A percentile compares a stretch with the other conserved stretches of the same genome.
phyloP scores from a whole-genome alignment of 2,329 filamentous ascomycete species.

The Cercospora sesami region DNA sequence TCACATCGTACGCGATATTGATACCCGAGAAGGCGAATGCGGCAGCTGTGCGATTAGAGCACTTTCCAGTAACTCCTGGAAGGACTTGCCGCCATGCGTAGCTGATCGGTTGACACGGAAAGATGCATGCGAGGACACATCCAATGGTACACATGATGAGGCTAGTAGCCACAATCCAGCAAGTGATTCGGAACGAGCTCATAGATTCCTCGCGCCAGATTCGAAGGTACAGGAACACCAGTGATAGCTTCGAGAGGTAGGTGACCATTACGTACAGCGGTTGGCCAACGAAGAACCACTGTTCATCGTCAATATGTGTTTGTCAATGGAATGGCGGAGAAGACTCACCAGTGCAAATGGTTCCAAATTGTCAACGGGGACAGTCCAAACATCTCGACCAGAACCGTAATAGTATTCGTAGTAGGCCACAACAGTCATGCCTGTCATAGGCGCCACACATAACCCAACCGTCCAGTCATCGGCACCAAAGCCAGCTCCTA shows the following conservation, averaged over 20 bases:
- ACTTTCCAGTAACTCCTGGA: conserved; percentile 11
- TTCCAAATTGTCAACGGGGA: background rate
- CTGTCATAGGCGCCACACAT: background rate
- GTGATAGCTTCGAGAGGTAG: conserved; percentile 18
- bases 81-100: conserved; percentile 15
- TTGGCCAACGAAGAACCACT: conserved; percentile 21
- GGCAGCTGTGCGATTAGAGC: conserved; percentile 14
- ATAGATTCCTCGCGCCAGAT: conserved; percentile 5
- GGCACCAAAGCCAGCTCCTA: conserved; percentile 7
- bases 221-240: conserved; percentile 19
- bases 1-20: conserved; percentile 17
- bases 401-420: conserved; percentile 9
- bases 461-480: conserved; percentile 9
- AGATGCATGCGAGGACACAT: conserved; percentile 14
- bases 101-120: conserved; percentile 16
- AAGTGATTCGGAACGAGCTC: conserved; percentile 15
- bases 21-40: conserved; percentile 17
- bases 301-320: too few relatives aligned
- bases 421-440: conserved; percentile 9
- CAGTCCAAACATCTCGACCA: conserved; percentile 11
- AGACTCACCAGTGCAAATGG: conserved; percentile 5
- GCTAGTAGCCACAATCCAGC: conserved; percentile 8
- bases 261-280: conserved; percentile 18
- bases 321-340: too few relatives aligned
- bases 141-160: conserved; percentile 10